Percentiles rank a stretch among this genome's conserved stretches.
These are phyloP conservation scores for Sporisorium exsertum DNA, from an alignment of 1,284 basidiomycete species.

Conservation along the genomic window DNA sequence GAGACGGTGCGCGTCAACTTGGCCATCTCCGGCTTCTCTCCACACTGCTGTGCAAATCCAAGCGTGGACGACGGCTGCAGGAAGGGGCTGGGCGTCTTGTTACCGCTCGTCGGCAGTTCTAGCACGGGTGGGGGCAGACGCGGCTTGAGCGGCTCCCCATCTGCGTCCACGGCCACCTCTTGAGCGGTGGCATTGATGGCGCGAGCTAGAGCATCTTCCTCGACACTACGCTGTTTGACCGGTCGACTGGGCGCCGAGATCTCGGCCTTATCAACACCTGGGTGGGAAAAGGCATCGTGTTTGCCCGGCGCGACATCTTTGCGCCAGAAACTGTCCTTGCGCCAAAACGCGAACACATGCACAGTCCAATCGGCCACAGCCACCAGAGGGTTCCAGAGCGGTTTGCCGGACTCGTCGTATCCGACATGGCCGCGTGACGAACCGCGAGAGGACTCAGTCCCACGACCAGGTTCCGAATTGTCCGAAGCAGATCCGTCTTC, in stretches of 20 bases:
- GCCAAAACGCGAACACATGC: conserved; percentile 53
- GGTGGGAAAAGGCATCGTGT: conserved; percentile 20
- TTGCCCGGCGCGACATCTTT: conserved; percentile 40
- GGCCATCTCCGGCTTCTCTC: conserved; percentile 23
- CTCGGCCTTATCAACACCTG: conserved; percentile 18
- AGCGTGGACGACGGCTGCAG: conserved; percentile 9
- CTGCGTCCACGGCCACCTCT: conserved; percentile 8
- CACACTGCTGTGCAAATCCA: conserved; percentile 6
- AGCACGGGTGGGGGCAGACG: conserved; percentile 35
- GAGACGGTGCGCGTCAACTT: conserved; percentile 17
- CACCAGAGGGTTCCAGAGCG: conserved; percentile 57
- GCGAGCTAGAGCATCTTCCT: conserved; percentile 15
- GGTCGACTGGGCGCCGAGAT: conserved; percentile 27
- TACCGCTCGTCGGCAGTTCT: conserved; percentile 28
- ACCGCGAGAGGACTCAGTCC: neutral
- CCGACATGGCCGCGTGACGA: conserved; percentile 36
- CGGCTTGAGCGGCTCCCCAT: conserved; percentile 24
- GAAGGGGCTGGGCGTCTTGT: conserved; percentile 11
- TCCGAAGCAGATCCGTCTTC: conserved; percentile 9
- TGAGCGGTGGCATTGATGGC: conserved; percentile 3
- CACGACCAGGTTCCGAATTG: conserved; percentile 3
- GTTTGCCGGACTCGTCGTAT: conserved; percentile 25
- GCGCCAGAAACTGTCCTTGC: conserved; percentile 59
- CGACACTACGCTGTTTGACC: conserved; percentile 29
- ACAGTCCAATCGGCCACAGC: conserved; percentile 34